A percentile compares a stretch with the other conserved stretches of the same genome.
Conservation (phyloP, 345 rosid genomes). For the Triadica sebifera region DNA sequence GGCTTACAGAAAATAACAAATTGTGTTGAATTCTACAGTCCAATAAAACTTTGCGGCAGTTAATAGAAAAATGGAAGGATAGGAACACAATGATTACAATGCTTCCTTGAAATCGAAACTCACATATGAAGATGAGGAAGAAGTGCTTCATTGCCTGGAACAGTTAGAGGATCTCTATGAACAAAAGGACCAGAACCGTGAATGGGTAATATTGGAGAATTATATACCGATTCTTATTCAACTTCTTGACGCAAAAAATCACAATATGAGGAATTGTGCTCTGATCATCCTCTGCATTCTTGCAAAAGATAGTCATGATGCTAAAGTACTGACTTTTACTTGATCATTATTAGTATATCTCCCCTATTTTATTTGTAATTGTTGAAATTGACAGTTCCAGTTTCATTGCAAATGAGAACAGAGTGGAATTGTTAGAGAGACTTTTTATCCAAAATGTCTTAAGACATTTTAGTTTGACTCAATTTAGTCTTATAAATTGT, state of each 20-base stretch:
- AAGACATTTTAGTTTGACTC: too few relatives aligned
- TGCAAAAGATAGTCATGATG: constrained; percentile 51
- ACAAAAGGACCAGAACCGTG: constrained; percentile 53
- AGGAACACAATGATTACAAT: constrained; percentile 62
- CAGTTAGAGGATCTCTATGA: constrained; percentile 54
- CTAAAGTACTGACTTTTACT: constrained; percentile 45
- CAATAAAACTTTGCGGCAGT: constrained; percentile 61
- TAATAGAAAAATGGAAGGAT: constrained; percentile 77
- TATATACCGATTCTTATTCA: constrained; percentile 49
- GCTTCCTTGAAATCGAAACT: constrained; percentile 56
- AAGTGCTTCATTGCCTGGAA: constrained; percentile 46
- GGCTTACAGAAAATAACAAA: constrained; percentile 59
- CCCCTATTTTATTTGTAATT: not conserved
- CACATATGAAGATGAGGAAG: constrained; percentile 40
- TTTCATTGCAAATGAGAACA: too few relatives aligned
- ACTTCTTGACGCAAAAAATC: constrained; percentile 45
- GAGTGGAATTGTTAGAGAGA: too few relatives aligned
- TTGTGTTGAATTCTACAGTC: constrained; percentile 60
- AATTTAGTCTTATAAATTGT: too few relatives aligned
- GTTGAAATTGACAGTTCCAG: too few relatives aligned
- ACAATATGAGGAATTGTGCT: constrained; percentile 37
- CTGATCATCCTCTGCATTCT: constrained; percentile 48
- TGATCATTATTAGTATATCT: not conserved
- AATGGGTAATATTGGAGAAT: constrained; percentile 65
- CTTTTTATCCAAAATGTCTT: too few relatives aligned